Evolutionary conservation across 1,284 basidiomycete genomes (phyloP).

Genomic region (Sporisorium graminicola): DNA sequence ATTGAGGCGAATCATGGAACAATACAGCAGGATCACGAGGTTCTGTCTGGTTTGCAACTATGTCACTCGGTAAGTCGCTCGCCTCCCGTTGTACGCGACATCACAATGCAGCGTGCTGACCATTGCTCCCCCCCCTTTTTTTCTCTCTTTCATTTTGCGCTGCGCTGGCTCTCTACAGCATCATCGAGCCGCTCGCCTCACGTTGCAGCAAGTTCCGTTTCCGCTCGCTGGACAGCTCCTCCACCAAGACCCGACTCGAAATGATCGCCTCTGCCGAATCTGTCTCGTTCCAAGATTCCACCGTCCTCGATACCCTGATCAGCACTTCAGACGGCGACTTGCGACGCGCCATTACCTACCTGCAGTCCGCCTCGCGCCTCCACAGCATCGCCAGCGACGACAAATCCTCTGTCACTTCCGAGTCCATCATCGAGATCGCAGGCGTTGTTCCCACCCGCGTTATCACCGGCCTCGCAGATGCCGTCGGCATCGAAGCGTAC

Average conservation of each 20-base stretch:
- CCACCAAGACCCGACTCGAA: conserved; percentile 81
- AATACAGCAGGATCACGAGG: conserved; percentile 92
- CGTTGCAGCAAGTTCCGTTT: conserved; percentile 99
- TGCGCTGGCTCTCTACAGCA: conserved; percentile 71
- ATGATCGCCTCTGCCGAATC: conserved; percentile 79
- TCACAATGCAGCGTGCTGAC: not conserved
- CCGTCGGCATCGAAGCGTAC: conserved; percentile 78
- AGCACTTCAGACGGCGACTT: conserved; percentile 89
- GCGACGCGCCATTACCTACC: conserved; percentile 96
- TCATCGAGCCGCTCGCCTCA: conserved; percentile 98
- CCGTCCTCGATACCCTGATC: conserved; percentile 78
- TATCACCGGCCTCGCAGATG: conserved; percentile 78
- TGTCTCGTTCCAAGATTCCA: conserved; percentile 69
- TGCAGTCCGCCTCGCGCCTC: conserved; percentile 93
- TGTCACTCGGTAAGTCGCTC: conserved; percentile 79
- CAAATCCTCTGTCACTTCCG: conserved; percentile 38
- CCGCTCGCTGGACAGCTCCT: conserved; percentile 85
- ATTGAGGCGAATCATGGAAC: conserved; percentile 97
- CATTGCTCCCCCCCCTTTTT: not conserved
- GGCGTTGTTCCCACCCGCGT: conserved; percentile 87
- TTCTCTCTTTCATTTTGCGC: not conserved
- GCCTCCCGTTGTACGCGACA: not conserved
- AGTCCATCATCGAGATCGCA: conserved; percentile 90
- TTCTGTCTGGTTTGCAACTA: conserved; percentile 99
- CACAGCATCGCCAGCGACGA: conserved; percentile 45